These are phyloP conservation scores for Malus sieversii DNA, from an alignment of 306 rosid genomes.

Conservation along the genomic window DNA sequence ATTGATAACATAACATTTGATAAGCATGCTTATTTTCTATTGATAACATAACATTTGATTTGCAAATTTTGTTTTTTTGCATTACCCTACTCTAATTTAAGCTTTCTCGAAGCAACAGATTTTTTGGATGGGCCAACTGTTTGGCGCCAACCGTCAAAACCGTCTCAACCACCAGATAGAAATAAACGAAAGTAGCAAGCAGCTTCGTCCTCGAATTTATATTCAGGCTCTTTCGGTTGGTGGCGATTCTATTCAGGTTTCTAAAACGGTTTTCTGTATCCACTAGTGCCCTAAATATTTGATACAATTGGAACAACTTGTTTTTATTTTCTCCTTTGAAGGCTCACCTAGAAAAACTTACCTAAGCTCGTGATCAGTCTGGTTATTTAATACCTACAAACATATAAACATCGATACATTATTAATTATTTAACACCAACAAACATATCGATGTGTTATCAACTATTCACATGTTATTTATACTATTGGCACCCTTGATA, in stretches of 20 bases:
- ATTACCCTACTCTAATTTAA: neutral
- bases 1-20: no score
- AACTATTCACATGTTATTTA: no score
- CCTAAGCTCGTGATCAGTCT: no score
- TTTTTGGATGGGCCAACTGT: neutral
- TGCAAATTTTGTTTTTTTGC: no score
- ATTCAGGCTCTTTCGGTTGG: neutral
- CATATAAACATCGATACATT: no score
- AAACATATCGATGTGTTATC: no score
- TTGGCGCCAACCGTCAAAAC: conserved; percentile 10
- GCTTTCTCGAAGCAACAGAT: neutral
- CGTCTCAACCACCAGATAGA: neutral
- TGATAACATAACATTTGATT: no score
- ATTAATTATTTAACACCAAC: no score
- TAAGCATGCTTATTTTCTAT: no score
- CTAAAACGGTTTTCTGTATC: neutral
- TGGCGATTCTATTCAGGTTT: no score
- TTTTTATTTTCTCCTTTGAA: neutral
- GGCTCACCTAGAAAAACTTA: neutral
- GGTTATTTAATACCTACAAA: no score
- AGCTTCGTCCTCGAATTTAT: neutral
- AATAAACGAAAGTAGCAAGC: neutral
- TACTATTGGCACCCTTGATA: no score
- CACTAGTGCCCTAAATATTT: neutral
- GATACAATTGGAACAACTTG: neutral